Evolutionary conservation across 495 filamentous ascomycete species (phyloP).

Genomic region (Evansstolkia leycettana): DNA sequence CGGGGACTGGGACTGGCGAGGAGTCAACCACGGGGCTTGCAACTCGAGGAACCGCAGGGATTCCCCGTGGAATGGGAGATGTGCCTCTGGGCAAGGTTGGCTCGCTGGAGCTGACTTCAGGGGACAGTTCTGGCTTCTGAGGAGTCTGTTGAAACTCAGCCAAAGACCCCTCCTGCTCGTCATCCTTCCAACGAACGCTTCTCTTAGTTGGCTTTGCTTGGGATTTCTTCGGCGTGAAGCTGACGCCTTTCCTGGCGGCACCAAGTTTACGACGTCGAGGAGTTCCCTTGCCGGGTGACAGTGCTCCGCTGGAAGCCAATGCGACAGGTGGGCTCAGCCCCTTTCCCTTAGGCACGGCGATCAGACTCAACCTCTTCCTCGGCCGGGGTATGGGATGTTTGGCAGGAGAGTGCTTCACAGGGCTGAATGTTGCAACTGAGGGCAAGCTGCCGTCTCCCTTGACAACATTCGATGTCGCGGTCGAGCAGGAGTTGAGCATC

Average conservation of each 20-base stretch:
- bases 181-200: constrained; percentile 85
- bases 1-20: constrained; percentile 17
- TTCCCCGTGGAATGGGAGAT: constrained; percentile 31
- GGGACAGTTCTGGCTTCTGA: constrained; percentile 40
- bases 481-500: constrained; percentile 62
- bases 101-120: constrained; percentile 41
- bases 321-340: constrained; percentile 16
- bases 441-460: constrained; percentile 75
- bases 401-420: constrained; percentile 21
- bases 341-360: constrained; percentile 22
- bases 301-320: constrained; percentile 24
- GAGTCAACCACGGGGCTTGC: constrained; percentile 18
- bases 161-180: constrained; percentile 69
- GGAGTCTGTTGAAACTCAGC: constrained; percentile 87
- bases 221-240: constrained; percentile 74
- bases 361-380: constrained; percentile 48
- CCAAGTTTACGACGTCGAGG: constrained; percentile 67
- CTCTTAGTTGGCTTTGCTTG: constrained; percentile 52
- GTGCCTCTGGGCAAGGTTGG: constrained; percentile 25
- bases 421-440: constrained; percentile 45
- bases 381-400: constrained; percentile 62
- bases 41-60: constrained; percentile 27
- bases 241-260: constrained; percentile 60
- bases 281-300: constrained; percentile 55
- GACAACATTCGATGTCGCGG: constrained; percentile 66